Evolutionary conservation across 2,329 filamentous ascomycete genomes (phyloP).

Genomic region (Calonectria pseudoreteaudii): DNA sequence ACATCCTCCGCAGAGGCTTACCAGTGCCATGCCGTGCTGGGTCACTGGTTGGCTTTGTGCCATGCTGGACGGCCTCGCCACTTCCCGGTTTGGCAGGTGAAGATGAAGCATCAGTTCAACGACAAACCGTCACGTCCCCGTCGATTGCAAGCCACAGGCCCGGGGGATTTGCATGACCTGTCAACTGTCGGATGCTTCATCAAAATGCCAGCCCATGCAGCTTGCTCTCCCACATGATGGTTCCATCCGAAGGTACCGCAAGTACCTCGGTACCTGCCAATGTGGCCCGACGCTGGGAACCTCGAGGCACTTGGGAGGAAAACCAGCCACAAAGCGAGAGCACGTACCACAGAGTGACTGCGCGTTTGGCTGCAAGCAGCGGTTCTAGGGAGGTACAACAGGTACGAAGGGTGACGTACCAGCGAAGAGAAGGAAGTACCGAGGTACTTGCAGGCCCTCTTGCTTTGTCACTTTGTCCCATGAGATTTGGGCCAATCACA

Average conservation of each 20-base stretch:
- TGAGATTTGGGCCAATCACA: background rate
- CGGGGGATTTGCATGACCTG: slow-evolving; percentile 13
- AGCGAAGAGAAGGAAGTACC: slow-evolving; percentile 2
- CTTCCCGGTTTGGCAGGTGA: background rate
- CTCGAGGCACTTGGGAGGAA: background rate
- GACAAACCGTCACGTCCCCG: background rate
- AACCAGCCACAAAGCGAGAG: slow-evolving; percentile 14
- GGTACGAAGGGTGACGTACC: slow-evolving; percentile 35
- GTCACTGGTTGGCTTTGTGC: background rate
- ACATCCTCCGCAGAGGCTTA: background rate
- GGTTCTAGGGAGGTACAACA: slow-evolving; percentile 21
- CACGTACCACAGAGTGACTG: slow-evolving; percentile 3
- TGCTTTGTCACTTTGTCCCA: slow-evolving; percentile 10
- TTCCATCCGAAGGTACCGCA: slow-evolving; percentile 25
- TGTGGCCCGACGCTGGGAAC: slow-evolving; percentile 5
- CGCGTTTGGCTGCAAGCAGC: background rate
- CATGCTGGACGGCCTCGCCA: background rate
- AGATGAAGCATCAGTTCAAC: background rate
- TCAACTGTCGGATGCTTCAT: slow-evolving; percentile 19
- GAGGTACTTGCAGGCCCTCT: slow-evolving; percentile 8
- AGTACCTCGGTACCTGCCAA: slow-evolving; percentile 23
- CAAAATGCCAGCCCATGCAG: slow-evolving; percentile 14
- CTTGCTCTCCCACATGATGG: slow-evolving; percentile 22
- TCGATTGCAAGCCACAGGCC: background rate
- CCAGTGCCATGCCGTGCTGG: background rate